Base-by-base conservation (phyloP, 2,329 filamentous ascomycete species). In the Microcyclospora pomicola region DNA sequence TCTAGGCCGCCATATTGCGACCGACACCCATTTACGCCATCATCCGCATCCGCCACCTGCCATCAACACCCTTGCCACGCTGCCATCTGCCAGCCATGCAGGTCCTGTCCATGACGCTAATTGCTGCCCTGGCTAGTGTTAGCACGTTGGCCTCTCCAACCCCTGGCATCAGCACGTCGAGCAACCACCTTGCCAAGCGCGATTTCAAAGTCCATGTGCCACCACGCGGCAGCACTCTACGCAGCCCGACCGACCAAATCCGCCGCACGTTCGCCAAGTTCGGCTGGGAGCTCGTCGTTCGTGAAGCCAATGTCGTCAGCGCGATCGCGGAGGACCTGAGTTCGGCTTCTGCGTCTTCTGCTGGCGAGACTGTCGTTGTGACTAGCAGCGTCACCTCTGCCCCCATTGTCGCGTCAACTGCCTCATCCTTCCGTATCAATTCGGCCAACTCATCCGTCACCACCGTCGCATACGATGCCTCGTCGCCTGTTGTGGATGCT, bases 231-330 rank as follows among this genome's bases (percentile, higher is more conserved):
- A 59, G 64, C 36, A 61, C 61, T n/a, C 63, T 64, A 39, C 59
- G 55, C 43, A 68, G 80, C 61, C 77, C 78, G n/a, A 64, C 69
- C 6, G 55, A 62, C 40, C 76, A 78, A 36, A 66, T 87, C 48
- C 60, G 71, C 36, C 81, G 74, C 59, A 73, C 79, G 12, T 78
- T 80, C 56, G 61, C 67, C 49, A 87, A 87, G 57, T 85, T 71
- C 58, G 69, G 72, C 44, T 52, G 52, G 50, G 38, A 46, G 27
- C 39, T 50, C 39, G 42, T 47, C 35, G 34, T 47, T 37, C 27
- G 43, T 38, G 38, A 45, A 27, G 28, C 12, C 36, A 9, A 12
- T 31, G n/a, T 28, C 36, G 16, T n/a, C 36, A 37, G 15, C 13
- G 12, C 35, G 6, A 15, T 27, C n/a, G 15, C 35, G 13, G 14